Conservation (phyloP, 768 basidiomycete genomes). For the Boletus huronensis region DNA sequence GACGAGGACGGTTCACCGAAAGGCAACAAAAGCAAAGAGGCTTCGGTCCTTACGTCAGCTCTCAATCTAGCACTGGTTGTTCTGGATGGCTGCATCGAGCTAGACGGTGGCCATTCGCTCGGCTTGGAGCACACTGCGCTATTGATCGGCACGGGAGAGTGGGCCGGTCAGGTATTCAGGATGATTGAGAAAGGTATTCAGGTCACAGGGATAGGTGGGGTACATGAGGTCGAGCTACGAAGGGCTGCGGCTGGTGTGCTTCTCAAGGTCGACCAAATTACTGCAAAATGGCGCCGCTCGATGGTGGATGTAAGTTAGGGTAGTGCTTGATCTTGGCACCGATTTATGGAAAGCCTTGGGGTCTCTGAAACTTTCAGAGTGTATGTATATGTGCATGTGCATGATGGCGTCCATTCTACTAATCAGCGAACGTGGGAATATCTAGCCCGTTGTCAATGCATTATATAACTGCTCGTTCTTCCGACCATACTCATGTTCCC, state of each 20-base stretch:
- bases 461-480: background rate
- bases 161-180: constrained; percentile 69
- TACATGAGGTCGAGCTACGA: constrained; percentile 56
- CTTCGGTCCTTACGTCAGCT: constrained; percentile 67
- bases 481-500: constrained; percentile 21
- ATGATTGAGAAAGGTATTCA: constrained; percentile 61
- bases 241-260: constrained; percentile 78
- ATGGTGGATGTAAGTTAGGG: constrained; percentile 46
- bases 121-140: constrained; percentile 73
- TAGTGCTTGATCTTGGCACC: background rate
- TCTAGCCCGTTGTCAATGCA: background rate
- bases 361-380: background rate
- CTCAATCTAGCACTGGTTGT: constrained; percentile 76
- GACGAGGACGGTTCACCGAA: constrained; percentile 26
- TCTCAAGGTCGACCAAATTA: constrained; percentile 72
- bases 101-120: constrained; percentile 74
- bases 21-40: constrained; percentile 48
- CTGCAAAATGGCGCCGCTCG: constrained; percentile 62
- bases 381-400: background rate
- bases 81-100: constrained; percentile 68
- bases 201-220: constrained; percentile 62
- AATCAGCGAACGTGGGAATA: constrained; percentile 12
- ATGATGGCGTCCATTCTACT: background rate
- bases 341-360: background rate
- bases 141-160: constrained; percentile 71